Evolutionary conservation across 1,139 yeast genomes (phyloP).

Genomic region (Suhomyces bribrorum): DNA sequence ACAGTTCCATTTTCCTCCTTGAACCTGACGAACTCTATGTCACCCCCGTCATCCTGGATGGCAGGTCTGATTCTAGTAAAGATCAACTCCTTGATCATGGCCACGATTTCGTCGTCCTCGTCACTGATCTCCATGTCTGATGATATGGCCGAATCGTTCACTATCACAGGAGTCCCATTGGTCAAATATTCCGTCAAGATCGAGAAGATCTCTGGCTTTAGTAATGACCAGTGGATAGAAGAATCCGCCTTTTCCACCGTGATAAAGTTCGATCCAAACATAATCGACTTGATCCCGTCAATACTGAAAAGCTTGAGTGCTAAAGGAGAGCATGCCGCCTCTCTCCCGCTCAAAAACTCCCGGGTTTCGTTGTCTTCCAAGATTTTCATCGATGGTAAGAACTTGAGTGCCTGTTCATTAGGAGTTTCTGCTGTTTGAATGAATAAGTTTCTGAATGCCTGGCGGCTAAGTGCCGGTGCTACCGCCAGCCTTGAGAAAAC

Average conservation of each 20-base stretch:
- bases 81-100: constrained; percentile 89
- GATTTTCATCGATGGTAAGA: constrained; percentile 46
- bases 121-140: constrained; percentile 49
- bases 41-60: constrained; percentile 84
- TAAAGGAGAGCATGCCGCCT: constrained; percentile 54
- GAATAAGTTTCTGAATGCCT: constrained; percentile 27
- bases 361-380: constrained; percentile 49
- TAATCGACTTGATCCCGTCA: constrained; percentile 52
- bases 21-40: constrained; percentile 70
- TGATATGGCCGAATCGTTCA: constrained; percentile 33
- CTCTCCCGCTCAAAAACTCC: constrained; percentile 57
- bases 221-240: constrained; percentile 64
- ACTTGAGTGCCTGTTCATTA: constrained; percentile 49
- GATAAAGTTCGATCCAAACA: constrained; percentile 66
- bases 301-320: constrained; percentile 54
- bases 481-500: neutral
- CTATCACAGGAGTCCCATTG: constrained; percentile 62
- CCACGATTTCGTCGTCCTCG: constrained; percentile 76
- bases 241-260: constrained; percentile 73
- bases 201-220: constrained; percentile 88
- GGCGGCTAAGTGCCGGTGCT: neutral
- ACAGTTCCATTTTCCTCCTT: constrained; percentile 67
- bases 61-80: constrained; percentile 97
- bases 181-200: constrained; percentile 81
- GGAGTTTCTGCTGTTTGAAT: constrained; percentile 48